A percentile compares a stretch with the other conserved stretches of the same genome.
These are phyloP conservation scores for Hypoxylon rickii DNA, from an alignment of 495 filamentous ascomycete species.

Conservation along the genomic window DNA sequence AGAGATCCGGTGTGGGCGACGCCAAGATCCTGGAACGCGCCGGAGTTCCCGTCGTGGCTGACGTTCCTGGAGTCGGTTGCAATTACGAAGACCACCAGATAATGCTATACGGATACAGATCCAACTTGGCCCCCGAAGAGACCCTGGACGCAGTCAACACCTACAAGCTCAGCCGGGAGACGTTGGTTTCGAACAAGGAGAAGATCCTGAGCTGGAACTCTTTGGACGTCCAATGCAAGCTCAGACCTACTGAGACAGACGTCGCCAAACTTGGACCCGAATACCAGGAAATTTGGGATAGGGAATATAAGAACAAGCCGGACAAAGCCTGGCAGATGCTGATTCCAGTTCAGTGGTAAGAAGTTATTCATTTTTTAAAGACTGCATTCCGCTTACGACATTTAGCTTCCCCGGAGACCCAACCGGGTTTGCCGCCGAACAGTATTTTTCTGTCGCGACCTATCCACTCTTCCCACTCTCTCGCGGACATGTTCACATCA, in stretches of 20 bases:
- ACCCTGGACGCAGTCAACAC: conserved; percentile 37
- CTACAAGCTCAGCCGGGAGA: conserved; percentile 5
- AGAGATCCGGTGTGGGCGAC: conserved; percentile 59
- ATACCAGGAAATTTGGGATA: conserved; percentile 47
- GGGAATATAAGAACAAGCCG: conserved; percentile 43
- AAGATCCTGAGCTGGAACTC: conserved; percentile 48
- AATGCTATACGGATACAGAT: conserved; percentile 35
- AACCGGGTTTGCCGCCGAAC: conserved; percentile 23
- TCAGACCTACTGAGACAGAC: conserved; percentile 47
- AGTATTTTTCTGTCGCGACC: conserved; percentile 40
- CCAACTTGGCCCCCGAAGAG: conserved; percentile 29
- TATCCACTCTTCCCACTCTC: conserved; percentile 57
- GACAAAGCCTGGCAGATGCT: conserved; percentile 42
- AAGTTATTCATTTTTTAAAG: not conserved
- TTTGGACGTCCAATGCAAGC: conserved; percentile 47
- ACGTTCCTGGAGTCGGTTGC: conserved; percentile 45
- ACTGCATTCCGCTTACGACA: no score
- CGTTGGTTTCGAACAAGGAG: conserved; percentile 19
- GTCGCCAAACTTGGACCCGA: conserved; percentile 43
- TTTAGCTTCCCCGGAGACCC: conserved; percentile 9
- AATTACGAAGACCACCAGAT: conserved; percentile 50
- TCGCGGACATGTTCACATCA: conserved; percentile 59
- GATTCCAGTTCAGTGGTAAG: conserved; percentile 29
- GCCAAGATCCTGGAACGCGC: conserved; percentile 31
- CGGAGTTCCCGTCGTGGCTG: conserved; percentile 17